Evolutionary conservation across 139 green algal species (phyloP), one percentile per base, ranked within the genome.

Genomic region (Chlamydomonas asymmetrica): DNA sequence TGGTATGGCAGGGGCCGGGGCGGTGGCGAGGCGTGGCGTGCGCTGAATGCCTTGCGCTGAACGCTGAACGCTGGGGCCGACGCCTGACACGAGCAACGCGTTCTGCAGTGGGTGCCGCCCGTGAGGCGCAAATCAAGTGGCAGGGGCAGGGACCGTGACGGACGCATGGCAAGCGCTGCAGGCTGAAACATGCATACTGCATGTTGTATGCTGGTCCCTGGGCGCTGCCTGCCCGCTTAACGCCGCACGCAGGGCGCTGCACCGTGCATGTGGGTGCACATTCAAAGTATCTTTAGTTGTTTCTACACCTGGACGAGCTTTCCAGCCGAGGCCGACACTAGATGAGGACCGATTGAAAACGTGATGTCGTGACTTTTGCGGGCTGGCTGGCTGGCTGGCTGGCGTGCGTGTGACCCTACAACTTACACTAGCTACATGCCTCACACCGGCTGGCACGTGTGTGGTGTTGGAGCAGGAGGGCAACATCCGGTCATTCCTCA

Each of bases 401-500:
- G 45, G 13, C 13, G 13, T 16, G 18, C 13, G 13, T 10, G 45
- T 25, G 13, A 52, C 13, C 13, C 45, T 10, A 13, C 18, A 52
- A 25, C 18, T 52, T 52, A 52, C 18, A 4, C 4, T 38, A 5
- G 23, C 37, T 5, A 5, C 20, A 34, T 8, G 9, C 31, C 27
- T 25, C 54, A 5, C 27, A n/a, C 22, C 25, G n/a, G n/a, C n/a
- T n/a, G n/a, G n/a, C n/a, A n/a, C n/a, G n/a, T n/a, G n/a, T n/a
- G n/a, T n/a, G n/a, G n/a, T n/a, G n/a, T n/a, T n/a, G n/a, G n/a
- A n/a, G 5, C 67, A 84, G 79, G 81, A 79, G 1, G 82, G 82
- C 48, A 90, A 90, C 59, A 76, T 90, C 32, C 68, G 78, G 41
- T 76, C 60, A 29, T 71, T 92, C 34, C 77, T 92, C 71, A 72